Conservation (phyloP, 805 yeast species). For the Zygoascus biomembranicola region DNA sequence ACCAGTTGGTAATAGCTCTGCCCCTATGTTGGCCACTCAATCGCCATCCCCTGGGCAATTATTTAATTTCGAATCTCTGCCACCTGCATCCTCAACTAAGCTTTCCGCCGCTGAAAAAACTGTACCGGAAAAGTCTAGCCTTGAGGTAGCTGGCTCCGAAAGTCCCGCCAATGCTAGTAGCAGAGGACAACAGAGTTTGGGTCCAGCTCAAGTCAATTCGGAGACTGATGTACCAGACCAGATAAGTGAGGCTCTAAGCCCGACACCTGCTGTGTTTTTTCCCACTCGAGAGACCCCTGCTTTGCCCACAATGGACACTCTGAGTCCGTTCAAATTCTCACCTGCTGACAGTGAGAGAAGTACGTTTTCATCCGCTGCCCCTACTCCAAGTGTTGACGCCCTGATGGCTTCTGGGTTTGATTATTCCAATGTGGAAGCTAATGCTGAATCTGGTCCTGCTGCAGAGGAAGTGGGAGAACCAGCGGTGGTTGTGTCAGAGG, state of each 20-base stretch:
- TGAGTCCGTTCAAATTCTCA: slow-evolving; percentile 1
- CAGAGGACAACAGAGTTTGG: no score
- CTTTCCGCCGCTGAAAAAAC: background rate
- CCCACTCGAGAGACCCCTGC: background rate
- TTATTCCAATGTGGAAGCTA: background rate
- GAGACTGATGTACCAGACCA: background rate
- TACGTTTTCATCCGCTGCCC: background rate
- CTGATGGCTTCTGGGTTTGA: background rate
- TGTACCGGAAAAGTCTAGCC: background rate
- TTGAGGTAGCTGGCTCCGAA: background rate
- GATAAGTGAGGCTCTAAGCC: background rate
- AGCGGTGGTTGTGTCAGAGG: background rate
- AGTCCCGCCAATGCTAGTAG: background rate
- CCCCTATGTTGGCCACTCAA: background rate
- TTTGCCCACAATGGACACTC: background rate
- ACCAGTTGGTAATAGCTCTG: background rate
- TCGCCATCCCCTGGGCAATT: background rate
- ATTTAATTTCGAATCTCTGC: background rate
- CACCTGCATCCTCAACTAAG: background rate
- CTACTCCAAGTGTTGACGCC: background rate
- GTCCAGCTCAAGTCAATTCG: background rate
- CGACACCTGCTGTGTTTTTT: background rate
- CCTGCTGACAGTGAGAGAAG: background rate
- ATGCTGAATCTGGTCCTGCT: background rate
- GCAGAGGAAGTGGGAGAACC: background rate